These are phyloP conservation scores for Ilex paraguariensis DNA, from an alignment of 305 asterid species.

Conservation along the genomic window DNA sequence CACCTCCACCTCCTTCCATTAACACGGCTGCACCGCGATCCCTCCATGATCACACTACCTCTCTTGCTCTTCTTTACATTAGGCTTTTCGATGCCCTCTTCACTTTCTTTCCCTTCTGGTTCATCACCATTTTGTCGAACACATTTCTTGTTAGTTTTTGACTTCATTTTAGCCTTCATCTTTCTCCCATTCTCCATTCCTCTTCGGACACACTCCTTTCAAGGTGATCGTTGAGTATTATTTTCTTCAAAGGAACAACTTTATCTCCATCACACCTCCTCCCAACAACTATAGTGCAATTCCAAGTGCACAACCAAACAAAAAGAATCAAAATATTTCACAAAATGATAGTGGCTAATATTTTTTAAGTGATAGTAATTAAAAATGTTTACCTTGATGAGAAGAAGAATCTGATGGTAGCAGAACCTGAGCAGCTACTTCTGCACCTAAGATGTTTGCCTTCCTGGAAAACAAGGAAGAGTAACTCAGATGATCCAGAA, in stretches of 20 bases:
- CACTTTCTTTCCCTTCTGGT: background rate
- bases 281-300: slow-evolving; percentile 9
- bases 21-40: slow-evolving; percentile 78
- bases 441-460: slow-evolving; percentile 28
- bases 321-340: background rate
- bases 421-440: slow-evolving; percentile 10
- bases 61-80: slow-evolving; percentile 36
- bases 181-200: background rate
- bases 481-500: background rate
- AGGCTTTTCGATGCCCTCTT: slow-evolving; percentile 1
- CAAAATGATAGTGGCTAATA: background rate
- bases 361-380: background rate
- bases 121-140: slow-evolving; percentile 15
- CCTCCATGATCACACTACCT: slow-evolving; percentile 59
- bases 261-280: slow-evolving; percentile 30
- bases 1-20: slow-evolving; percentile 89
- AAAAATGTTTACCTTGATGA: slow-evolving; percentile 25
- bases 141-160: slow-evolving; percentile 57
- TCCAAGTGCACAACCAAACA: background rate
- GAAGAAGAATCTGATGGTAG: slow-evolving; percentile 17
- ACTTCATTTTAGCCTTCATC: slow-evolving; percentile 33
- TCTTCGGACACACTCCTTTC: slow-evolving; percentile 18
- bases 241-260: slow-evolving; percentile 53
- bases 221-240: slow-evolving; percentile 26
- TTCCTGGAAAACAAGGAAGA: slow-evolving; percentile 25